phyloP scores from a whole-genome alignment of 2,329 filamentous ascomycete genomes.

The Neoscytalidium dimidiatum region DNA sequence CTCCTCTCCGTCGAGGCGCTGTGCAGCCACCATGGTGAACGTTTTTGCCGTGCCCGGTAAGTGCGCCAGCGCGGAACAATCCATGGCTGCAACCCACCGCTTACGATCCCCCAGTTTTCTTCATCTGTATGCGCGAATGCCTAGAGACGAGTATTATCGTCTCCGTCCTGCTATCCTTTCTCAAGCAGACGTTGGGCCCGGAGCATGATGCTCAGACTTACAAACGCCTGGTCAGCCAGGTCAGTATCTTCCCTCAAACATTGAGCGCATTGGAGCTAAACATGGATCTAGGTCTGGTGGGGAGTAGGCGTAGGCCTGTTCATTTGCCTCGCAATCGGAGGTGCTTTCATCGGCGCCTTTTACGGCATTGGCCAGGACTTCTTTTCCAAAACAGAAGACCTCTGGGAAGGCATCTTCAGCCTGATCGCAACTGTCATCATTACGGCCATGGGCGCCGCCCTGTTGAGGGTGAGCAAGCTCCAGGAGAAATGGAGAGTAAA shows the following conservation, averaged over 20 bases:
- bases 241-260: conserved; percentile 30
- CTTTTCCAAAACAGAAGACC: conserved; percentile 69
- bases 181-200: conserved; percentile 77
- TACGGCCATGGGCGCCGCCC: conserved; percentile 75
- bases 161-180: conserved; percentile 80
- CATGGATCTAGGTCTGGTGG: conserved; percentile 62
- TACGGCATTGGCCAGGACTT: conserved; percentile 68
- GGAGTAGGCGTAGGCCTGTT: conserved; percentile 64
- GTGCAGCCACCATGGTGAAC: conserved; percentile 54
- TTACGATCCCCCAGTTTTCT: conserved; percentile 64
- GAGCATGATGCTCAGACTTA: conserved; percentile 63
- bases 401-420: conserved; percentile 80
- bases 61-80: conserved; percentile 17
- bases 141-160: conserved; percentile 83
- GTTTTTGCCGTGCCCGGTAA: conserved; percentile 71
- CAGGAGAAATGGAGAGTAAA: conserved; percentile 87
- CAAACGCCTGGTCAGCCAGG: conserved; percentile 68
- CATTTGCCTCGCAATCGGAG: conserved; percentile 66
- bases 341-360: conserved; percentile 69
- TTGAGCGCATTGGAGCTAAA: background rate
- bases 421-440: conserved; percentile 79
- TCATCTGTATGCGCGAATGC: conserved; percentile 85
- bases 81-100: background rate
- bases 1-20: conserved; percentile 17
- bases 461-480: conserved; percentile 79